These are phyloP conservation scores for Talinum fruticosum DNA, from an alignment of 148 eudicot species.

Conservation along the genomic window DNA sequence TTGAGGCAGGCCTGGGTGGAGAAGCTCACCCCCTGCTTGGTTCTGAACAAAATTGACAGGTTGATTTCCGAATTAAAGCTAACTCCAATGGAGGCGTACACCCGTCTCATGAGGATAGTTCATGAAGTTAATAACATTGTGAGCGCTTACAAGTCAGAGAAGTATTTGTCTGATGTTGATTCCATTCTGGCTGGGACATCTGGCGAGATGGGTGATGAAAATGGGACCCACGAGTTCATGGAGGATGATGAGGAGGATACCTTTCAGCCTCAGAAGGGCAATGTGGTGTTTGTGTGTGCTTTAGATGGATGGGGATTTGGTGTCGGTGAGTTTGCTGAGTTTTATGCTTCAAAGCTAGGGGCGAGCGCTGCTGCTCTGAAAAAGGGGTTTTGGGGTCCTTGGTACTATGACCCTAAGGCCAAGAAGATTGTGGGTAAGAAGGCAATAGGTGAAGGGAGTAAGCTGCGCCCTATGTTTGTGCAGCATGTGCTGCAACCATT, in stretches of 20 bases:
- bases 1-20: slow-evolving; percentile 32
- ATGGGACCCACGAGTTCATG: slow-evolving; percentile 49
- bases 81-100: slow-evolving; percentile 85
- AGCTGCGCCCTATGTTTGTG: slow-evolving; percentile 81
- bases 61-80: slow-evolving; percentile 70
- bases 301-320: slow-evolving; percentile 95
- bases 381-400: slow-evolving; percentile 85
- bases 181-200: slow-evolving; percentile 58
- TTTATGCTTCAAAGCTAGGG: slow-evolving; percentile 68
- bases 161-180: slow-evolving; percentile 93
- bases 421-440: slow-evolving; percentile 73
- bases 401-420: slow-evolving; percentile 66
- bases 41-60: slow-evolving; percentile 91
- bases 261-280: slow-evolving; percentile 92
- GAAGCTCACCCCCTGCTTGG: slow-evolving; percentile 83
- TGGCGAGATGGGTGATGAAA: slow-evolving; percentile 45
- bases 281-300: slow-evolving; percentile 91
- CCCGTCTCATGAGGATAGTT: slow-evolving; percentile 65
- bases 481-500: slow-evolving; percentile 79
- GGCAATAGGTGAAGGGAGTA: slow-evolving; percentile 49
- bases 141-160: slow-evolving; percentile 79
- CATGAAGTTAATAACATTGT: slow-evolving; percentile 88
- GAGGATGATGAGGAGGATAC: slow-evolving; percentile 92
- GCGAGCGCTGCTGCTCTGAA: slow-evolving; percentile 45
- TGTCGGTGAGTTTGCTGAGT: slow-evolving; percentile 71